These are phyloP conservation scores for Saprolegnia parasitica DNA, from an alignment of 352 stramenopile genomes.

Conservation along the genomic window DNA sequence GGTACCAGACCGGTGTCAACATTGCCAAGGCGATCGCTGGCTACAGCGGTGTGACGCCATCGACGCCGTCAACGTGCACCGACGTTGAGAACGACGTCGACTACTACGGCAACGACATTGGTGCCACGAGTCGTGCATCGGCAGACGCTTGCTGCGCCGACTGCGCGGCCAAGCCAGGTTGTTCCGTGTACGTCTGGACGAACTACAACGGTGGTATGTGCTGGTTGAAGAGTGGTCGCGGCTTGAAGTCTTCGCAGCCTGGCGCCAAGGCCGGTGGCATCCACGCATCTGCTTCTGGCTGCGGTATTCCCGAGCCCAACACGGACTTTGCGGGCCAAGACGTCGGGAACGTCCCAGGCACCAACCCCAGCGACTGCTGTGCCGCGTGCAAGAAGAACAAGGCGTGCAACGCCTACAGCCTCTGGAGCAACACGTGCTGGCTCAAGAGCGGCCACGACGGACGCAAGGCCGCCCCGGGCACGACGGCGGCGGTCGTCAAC, in stretches of 20 bases:
- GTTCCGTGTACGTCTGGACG: constrained; percentile 23
- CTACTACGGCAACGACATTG: constrained; percentile 36
- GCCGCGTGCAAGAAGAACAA: constrained; percentile 24
- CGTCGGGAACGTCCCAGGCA: background rate
- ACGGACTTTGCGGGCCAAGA: constrained; percentile 24
- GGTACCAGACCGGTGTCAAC: constrained; percentile 39
- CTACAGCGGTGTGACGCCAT: background rate
- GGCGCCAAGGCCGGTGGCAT: constrained; percentile 4
- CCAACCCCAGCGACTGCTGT: constrained; percentile 1
- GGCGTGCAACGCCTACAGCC: constrained; percentile 28
- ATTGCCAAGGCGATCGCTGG: background rate
- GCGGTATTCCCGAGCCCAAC: constrained; percentile 8
- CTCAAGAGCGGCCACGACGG: constrained; percentile 12
- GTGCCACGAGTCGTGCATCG: constrained; percentile 29
- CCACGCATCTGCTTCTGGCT: background rate
- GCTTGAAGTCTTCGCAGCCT: background rate
- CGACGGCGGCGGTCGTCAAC: constrained; percentile 9
- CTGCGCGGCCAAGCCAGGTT: constrained; percentile 29
- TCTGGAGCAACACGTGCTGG: constrained; percentile 17
- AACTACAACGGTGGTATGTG: constrained; percentile 23
- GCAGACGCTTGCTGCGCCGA: constrained; percentile 28
- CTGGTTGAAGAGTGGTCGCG: constrained; percentile 28
- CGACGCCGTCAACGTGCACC: background rate
- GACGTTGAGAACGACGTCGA: constrained; percentile 28
- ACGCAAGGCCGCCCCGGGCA: background rate